phyloP scores from a whole-genome alignment of 176 grass and related monocot genomes.

The Paspalum notatum region DNA sequence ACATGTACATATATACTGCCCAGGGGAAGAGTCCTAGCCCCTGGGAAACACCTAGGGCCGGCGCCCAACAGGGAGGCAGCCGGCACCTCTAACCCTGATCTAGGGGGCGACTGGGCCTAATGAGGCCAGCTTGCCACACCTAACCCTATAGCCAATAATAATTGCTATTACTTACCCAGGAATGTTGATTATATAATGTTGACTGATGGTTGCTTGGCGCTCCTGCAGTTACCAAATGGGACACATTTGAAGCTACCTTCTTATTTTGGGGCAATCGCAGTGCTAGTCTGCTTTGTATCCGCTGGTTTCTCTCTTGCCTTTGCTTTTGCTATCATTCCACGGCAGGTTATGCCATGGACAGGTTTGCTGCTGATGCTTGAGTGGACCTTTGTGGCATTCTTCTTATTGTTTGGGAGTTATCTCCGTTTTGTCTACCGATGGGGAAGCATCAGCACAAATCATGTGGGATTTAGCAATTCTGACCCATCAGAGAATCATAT shows the following conservation, averaged over 20 bases:
- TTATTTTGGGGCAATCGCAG: conserved; percentile 64
- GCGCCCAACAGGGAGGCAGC: too few relatives aligned
- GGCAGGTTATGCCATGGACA: conserved; percentile 85
- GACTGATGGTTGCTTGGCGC: conserved; percentile 23
- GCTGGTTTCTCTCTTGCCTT: conserved; percentile 66
- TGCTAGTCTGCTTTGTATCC: conserved; percentile 61
- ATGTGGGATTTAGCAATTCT: conserved; percentile 39
- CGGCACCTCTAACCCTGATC: too few relatives aligned
- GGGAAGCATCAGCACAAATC: conserved; percentile 63
- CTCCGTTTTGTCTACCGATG: conserved; percentile 66
- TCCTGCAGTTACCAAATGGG: conserved; percentile 64
- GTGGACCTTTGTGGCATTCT: conserved; percentile 74
- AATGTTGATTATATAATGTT: conserved; percentile 29
- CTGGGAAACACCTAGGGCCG: too few relatives aligned
- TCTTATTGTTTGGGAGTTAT: conserved; percentile 74
- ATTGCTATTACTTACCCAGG: not conserved
- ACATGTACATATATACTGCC: too few relatives aligned
- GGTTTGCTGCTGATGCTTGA: conserved; percentile 85
- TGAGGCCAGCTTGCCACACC: too few relatives aligned
- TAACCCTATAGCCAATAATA: too few relatives aligned
- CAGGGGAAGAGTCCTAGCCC: too few relatives aligned
- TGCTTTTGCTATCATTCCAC: conserved; percentile 72
- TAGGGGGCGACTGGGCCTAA: too few relatives aligned
- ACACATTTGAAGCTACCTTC: conserved; percentile 59
- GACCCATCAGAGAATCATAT: conserved; percentile 60